Conservation (phyloP, 1,284 basidiomycete species). For the Cryptococcus sp. region DNA sequence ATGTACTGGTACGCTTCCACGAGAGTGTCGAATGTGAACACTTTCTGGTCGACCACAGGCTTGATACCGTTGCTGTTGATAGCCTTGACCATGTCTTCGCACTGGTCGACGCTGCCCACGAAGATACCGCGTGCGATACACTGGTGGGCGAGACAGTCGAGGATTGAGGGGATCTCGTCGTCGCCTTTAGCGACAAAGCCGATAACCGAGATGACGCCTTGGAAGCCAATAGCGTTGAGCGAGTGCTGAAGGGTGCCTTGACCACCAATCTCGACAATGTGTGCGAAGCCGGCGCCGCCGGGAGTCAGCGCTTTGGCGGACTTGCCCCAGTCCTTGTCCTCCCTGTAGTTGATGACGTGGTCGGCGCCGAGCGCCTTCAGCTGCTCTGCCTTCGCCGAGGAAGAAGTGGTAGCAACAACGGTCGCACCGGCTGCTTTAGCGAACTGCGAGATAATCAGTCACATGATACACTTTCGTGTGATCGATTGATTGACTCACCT, state of each 20-base stretch:
- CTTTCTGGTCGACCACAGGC: conserved; percentile 49
- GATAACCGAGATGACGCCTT: conserved; percentile 60
- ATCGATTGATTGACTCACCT: conserved; percentile 23
- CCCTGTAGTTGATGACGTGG: conserved; percentile 39
- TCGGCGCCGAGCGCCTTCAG: conserved; percentile 43
- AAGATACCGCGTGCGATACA: conserved; percentile 26
- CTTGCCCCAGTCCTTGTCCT: conserved; percentile 46
- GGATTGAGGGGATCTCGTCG: conserved; percentile 7
- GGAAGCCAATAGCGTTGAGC: conserved; percentile 54
- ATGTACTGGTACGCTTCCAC: conserved; percentile 52
- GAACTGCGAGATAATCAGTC: conserved; percentile 58
- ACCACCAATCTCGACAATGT: conserved; percentile 64
- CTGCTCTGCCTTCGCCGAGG: conserved; percentile 44
- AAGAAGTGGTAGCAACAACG: conserved; percentile 51
- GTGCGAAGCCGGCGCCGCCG: conserved; percentile 62
- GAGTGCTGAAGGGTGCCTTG: conserved; percentile 58
- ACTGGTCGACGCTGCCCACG: conserved; percentile 47
- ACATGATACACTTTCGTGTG: conserved; percentile 51
- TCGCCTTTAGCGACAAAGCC: conserved; percentile 55
- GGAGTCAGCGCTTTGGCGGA: conserved; percentile 39
- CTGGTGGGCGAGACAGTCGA: conserved; percentile 8
- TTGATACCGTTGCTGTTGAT: conserved; percentile 47
- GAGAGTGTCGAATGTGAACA: conserved; percentile 50
- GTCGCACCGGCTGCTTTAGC: conserved; percentile 48
- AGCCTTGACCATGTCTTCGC: conserved; percentile 50